Evolutionary conservation across 2,329 filamentous ascomycete genomes (phyloP).

Genomic region (Knoxdaviesia capensis): DNA sequence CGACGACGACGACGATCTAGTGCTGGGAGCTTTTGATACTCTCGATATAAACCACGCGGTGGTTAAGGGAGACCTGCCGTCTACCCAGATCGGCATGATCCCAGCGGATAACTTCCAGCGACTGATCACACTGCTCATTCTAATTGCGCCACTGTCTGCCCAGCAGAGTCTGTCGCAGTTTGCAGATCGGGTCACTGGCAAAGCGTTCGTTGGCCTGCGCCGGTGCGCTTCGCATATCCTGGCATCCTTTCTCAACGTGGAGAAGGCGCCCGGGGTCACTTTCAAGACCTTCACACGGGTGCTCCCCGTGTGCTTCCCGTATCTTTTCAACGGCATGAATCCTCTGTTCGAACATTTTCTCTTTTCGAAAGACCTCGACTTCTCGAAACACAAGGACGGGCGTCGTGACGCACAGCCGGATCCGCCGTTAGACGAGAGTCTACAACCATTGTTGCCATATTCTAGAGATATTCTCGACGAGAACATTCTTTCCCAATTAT

Average conservation of each 20-base stretch:
- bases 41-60: conserved; percentile 44
- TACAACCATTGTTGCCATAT: conserved; percentile 15
- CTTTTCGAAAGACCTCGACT: conserved; percentile 51
- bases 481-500: conserved; percentile 47
- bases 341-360: conserved; percentile 57
- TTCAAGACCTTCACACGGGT: conserved; percentile 40
- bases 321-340: conserved; percentile 46
- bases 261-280: conserved; percentile 41
- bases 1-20: conserved; percentile 39
- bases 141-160: conserved; percentile 41
- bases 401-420: too few relatives aligned
- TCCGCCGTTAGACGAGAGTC: too few relatives aligned
- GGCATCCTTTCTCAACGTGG: conserved; percentile 43
- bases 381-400: conserved; percentile 29
- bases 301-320: conserved; percentile 39
- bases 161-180: conserved; percentile 46
- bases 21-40: conserved; percentile 47
- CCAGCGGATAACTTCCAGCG: conserved; percentile 54
- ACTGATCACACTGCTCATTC: conserved; percentile 47
- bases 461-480: conserved; percentile 41
- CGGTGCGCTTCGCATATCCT: conserved; percentile 20
- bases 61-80: conserved; percentile 26
- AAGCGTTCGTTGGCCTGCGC: conserved; percentile 14
- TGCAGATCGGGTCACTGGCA: conserved; percentile 30
- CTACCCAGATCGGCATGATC: conserved; percentile 45